Conservation (phyloP, 2,329 filamentous ascomycete species). For the Plenodomus tracheiphilus region DNA sequence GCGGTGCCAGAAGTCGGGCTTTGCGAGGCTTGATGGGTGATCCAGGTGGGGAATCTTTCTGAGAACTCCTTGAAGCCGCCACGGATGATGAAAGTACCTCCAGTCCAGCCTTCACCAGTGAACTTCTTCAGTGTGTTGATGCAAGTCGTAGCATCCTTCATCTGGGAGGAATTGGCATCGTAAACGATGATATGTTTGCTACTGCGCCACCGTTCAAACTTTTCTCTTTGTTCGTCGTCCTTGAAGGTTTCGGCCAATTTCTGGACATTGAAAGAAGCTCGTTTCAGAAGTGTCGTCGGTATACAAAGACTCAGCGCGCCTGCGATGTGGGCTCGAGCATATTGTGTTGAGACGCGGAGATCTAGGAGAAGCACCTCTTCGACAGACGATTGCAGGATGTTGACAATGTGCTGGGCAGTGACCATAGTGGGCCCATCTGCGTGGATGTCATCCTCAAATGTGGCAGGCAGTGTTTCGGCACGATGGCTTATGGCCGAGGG, state of each 20-base stretch:
- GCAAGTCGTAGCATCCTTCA: constrained; percentile 78
- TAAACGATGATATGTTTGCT: constrained; percentile 84
- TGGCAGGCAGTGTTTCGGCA: constrained; percentile 52
- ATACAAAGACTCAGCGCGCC: constrained; percentile 93
- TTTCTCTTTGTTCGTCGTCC: constrained; percentile 66
- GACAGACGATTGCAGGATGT: constrained; percentile 51
- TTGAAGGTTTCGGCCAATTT: constrained; percentile 89
- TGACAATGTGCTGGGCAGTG: constrained; percentile 54
- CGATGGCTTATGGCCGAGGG: constrained; percentile 35
- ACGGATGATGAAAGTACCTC: constrained; percentile 72
- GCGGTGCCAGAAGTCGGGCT: constrained; percentile 27
- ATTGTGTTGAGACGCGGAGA: constrained; percentile 84
- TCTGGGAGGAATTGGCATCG: constrained; percentile 73
- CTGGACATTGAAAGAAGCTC: constrained; percentile 84
- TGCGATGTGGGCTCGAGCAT: constrained; percentile 70
- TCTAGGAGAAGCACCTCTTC: constrained; percentile 74
- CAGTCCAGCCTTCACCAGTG: constrained; percentile 76
- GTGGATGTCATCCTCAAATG: constrained; percentile 25
- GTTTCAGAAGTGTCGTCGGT: constrained; percentile 88
- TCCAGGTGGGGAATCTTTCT: constrained; percentile 63
- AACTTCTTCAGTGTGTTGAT: constrained; percentile 95
- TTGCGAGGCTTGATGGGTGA: constrained; percentile 51
- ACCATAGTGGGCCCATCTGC: constrained; percentile 46
- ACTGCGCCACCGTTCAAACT: constrained; percentile 75
- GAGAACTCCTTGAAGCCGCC: constrained; percentile 82